phyloP scores from a whole-genome alignment of 768 basidiomycete genomes.

The Tulasnella sp. region DNA sequence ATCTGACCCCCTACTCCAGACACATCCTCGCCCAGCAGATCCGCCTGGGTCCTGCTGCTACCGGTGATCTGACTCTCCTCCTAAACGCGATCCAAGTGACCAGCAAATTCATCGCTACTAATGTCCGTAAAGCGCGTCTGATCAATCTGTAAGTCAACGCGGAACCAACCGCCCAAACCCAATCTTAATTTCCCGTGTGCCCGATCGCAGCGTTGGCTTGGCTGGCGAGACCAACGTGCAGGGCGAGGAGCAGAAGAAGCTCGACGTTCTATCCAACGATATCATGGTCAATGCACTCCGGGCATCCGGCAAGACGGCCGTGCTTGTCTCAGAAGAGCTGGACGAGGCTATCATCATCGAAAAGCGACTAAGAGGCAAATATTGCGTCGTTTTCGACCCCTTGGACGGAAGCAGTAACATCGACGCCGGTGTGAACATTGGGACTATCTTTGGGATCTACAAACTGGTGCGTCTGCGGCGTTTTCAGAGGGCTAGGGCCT shows the following conservation, averaged over 20 bases:
- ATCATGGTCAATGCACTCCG: constrained; percentile 98
- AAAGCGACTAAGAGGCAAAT: constrained; percentile 75
- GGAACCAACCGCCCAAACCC: constrained; percentile 24
- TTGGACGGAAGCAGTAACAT: constrained; percentile 96
- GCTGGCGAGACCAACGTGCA: constrained; percentile 97
- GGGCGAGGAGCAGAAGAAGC: constrained; percentile 99
- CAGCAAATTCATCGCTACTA: constrained; percentile 97
- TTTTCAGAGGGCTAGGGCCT: constrained; percentile 2
- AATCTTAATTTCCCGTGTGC: constrained; percentile 13
- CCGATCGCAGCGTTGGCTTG: constrained; percentile 74
- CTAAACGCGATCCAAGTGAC: constrained; percentile 95
- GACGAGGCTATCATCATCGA: constrained; percentile 93
- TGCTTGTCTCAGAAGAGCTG: constrained; percentile 95
- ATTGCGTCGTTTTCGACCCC: constrained; percentile 99
- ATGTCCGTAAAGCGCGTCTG: constrained; percentile 93
- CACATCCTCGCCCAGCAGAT: constrained; percentile 89
- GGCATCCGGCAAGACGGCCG: constrained; percentile 95
- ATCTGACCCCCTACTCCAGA: constrained; percentile 46
- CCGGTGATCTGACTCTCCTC: constrained; percentile 92
- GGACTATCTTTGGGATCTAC: constrained; percentile 98
- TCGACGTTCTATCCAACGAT: constrained; percentile 96
- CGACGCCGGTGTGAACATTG: constrained; percentile 97
- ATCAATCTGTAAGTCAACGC: constrained; percentile 82
- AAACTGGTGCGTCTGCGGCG: constrained; percentile 63
- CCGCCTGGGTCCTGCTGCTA: constrained; percentile 77